phyloP scores from a whole-genome alignment of 495 filamentous ascomycete genomes.

The Elasticomyces elasticus region DNA sequence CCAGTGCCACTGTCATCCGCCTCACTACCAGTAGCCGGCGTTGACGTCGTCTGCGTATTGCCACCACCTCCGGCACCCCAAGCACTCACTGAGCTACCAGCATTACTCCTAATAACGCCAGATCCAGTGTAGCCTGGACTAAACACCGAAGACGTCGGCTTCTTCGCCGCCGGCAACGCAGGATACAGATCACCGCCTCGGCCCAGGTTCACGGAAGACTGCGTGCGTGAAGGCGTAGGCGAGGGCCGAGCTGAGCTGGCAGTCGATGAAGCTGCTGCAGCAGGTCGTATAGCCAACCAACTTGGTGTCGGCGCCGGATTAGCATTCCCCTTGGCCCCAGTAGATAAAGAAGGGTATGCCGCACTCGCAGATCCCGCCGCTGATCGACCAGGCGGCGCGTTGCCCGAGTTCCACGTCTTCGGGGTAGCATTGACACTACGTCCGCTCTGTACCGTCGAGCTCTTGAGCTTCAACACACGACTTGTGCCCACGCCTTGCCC shows the following conservation, averaged over 20 bases:
- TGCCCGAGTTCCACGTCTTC: background rate
- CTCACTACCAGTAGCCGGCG: slow-evolving; percentile 23
- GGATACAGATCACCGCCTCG: slow-evolving; percentile 56
- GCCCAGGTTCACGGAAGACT: slow-evolving; percentile 22
- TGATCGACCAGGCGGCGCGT: background rate
- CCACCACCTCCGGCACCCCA: slow-evolving; percentile 36
- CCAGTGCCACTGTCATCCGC: slow-evolving; percentile 22
- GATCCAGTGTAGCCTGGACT: slow-evolving; percentile 63
- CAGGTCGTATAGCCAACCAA: slow-evolving; percentile 34
- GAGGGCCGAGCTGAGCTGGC: slow-evolving; percentile 10
- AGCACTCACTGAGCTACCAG: slow-evolving; percentile 28
- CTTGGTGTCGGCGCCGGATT: slow-evolving; percentile 32
- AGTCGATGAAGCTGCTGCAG: slow-evolving; percentile 8
- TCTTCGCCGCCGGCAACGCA: slow-evolving; percentile 65
- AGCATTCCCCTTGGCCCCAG: slow-evolving; percentile 12
- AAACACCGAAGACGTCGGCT: slow-evolving; percentile 63
- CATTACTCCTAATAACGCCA: slow-evolving; percentile 57
- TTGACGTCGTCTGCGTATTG: slow-evolving; percentile 20
- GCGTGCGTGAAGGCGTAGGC: slow-evolving; percentile 26
- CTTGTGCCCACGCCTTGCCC: slow-evolving; percentile 40
- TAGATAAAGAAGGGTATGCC: slow-evolving; percentile 15
- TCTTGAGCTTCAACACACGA: slow-evolving; percentile 64
- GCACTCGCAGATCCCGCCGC: slow-evolving; percentile 34
- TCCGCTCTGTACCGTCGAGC: slow-evolving; percentile 63
- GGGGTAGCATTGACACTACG: slow-evolving; percentile 26